Evolutionary conservation across 768 basidiomycete species (phyloP).

Genomic region (Clavaria fumosa): DNA sequence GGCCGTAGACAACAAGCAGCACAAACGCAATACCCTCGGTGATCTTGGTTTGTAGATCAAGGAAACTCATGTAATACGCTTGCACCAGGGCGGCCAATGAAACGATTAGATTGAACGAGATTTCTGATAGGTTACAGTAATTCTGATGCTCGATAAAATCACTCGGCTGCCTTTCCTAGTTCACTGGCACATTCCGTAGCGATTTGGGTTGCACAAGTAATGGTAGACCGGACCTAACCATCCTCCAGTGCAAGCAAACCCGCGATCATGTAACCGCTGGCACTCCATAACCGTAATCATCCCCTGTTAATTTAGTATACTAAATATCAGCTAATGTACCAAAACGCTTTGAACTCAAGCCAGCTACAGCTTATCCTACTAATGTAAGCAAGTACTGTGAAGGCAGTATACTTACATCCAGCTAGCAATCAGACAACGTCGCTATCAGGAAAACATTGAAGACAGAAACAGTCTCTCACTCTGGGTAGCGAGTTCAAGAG

Average conservation of each 20-base stretch:
- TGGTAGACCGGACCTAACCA: conserved; percentile 82
- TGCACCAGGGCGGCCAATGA: no score
- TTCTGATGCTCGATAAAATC: no score
- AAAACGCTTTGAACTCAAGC: conserved; percentile 36
- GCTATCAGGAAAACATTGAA: conserved; percentile 42
- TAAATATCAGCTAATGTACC: no score
- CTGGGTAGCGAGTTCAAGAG: conserved; percentile 89
- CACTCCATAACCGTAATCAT: no score
- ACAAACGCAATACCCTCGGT: no score
- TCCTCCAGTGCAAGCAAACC: conserved; percentile 91
- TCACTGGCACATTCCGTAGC: conserved; percentile 83
- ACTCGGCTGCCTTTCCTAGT: conserved; percentile 60
- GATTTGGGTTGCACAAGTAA: conserved; percentile 87
- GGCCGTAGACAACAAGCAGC: no score
- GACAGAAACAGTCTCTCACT: conserved; percentile 33
- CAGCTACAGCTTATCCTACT: background rate
- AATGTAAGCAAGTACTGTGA: conserved; percentile 89
- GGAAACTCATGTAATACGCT: no score
- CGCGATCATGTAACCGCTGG: conserved; percentile 96
- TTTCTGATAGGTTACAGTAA: no score
- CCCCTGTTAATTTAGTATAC: no score
- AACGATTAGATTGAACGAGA: no score
- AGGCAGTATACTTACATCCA: conserved; percentile 87
- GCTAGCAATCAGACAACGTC: conserved; percentile 72
- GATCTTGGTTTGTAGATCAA: no score